These are phyloP conservation scores for Perkinsus olseni DNA, from an alignment of 169 alveolate species.

Conservation along the genomic window DNA sequence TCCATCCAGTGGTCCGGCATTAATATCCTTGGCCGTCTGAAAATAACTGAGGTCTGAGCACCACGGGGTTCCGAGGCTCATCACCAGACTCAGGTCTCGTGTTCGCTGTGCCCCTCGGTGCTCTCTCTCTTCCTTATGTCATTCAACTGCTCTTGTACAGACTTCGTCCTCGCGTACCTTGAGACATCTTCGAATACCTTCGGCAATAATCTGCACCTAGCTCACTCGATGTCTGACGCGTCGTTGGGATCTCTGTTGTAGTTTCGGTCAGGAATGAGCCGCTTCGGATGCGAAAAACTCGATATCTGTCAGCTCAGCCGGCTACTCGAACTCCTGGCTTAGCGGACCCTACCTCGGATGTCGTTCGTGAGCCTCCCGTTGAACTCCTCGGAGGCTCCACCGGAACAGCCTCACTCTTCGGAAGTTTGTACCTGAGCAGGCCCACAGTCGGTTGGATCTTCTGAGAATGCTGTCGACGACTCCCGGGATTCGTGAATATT, in stretches of 20 bases:
- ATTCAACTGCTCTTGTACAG: neutral
- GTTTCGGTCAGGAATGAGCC: neutral
- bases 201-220: neutral
- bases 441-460: too few relatives aligned
- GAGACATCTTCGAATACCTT: neutral
- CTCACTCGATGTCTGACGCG: constrained; percentile 4
- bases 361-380: constrained; percentile 7
- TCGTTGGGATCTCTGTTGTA: constrained; percentile 13
- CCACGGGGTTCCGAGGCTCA: neutral
- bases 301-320: neutral
- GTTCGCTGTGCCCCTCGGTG: neutral
- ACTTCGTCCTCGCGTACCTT: neutral
- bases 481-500: neutral
- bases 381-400: neutral
- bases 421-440: neutral
- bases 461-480: neutral
- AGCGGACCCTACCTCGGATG: neutral
- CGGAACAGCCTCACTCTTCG: neutral
- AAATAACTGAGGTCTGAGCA: neutral
- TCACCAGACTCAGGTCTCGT: neutral
- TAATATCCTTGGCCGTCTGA: neutral
- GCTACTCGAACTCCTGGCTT: neutral
- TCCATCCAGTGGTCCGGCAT: neutral
- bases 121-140: neutral
- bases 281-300: neutral